phyloP scores from a whole-genome alignment of 1,139 yeast species.

The Sugiyamaella grinbergsii region DNA sequence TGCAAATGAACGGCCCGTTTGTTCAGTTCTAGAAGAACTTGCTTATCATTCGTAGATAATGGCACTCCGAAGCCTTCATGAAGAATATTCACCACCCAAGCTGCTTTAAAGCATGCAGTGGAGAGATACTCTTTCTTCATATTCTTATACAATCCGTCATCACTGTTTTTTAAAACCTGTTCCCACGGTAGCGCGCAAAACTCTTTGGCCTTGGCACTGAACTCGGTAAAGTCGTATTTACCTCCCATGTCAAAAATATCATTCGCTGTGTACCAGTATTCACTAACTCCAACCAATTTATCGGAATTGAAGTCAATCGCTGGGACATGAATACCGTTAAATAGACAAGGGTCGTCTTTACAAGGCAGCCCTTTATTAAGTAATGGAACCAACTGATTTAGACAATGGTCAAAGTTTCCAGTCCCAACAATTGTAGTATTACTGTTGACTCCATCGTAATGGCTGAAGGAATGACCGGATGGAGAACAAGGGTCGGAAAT shows the following conservation, averaged over 20 bases:
- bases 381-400: constrained; percentile 50
- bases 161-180: constrained; percentile 43
- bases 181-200: constrained; percentile 53
- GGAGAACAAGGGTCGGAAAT: constrained; percentile 68
- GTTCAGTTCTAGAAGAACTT: constrained; percentile 8
- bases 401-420: constrained; percentile 13
- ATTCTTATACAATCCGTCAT: constrained; percentile 36
- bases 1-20: constrained; percentile 8
- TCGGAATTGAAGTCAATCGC: constrained; percentile 66
- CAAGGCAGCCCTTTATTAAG: constrained; percentile 49
- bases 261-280: constrained; percentile 75
- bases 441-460: constrained; percentile 32
- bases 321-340: constrained; percentile 52
- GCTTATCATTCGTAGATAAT: constrained; percentile 31
- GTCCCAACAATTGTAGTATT: constrained; percentile 16
- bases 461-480: constrained; percentile 35
- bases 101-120: constrained; percentile 66
- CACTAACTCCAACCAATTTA: constrained; percentile 75
- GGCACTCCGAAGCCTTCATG: constrained; percentile 81
- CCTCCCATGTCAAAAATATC: constrained; percentile 49
- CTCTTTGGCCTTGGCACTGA: constrained; percentile 50
- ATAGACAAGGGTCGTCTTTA: constrained; percentile 47
- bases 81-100: constrained; percentile 72
- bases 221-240: constrained; percentile 46
- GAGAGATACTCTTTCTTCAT: constrained; percentile 50